Evolutionary conservation across 768 basidiomycete genomes (phyloP).

Genomic region (Sarcodon sp.): DNA sequence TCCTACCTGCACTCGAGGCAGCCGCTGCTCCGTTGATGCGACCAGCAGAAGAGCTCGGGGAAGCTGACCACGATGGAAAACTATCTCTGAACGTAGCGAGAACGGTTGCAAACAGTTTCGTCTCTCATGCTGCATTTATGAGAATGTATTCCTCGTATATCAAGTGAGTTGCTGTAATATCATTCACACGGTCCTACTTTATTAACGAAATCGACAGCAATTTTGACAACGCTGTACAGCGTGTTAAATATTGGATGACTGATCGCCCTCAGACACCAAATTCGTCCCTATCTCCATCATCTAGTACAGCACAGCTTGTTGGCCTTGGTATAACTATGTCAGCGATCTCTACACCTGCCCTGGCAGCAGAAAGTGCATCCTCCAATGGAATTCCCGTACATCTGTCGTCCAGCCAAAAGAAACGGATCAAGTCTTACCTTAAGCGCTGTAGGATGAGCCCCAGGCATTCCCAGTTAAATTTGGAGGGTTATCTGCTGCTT

Average conservation of each 20-base stretch:
- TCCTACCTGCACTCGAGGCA: constrained; percentile 79
- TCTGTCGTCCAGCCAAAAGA: constrained; percentile 71
- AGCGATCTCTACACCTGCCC: constrained; percentile 30
- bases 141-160: constrained; percentile 98
- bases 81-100: constrained; percentile 65
- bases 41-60: constrained; percentile 26
- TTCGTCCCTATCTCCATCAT: constrained; percentile 40
- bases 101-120: constrained; percentile 78
- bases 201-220: constrained; percentile 38
- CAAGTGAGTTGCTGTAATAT: constrained; percentile 47
- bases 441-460: constrained; percentile 87
- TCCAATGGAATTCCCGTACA: constrained; percentile 32
- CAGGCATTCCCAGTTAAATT: constrained; percentile 83
- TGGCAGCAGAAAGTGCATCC: constrained; percentile 23
- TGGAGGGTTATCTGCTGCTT: constrained; percentile 88
- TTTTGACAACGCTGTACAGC: constrained; percentile 85
- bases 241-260: constrained; percentile 77
- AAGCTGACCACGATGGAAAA: constrained; percentile 58
- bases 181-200: not conserved
- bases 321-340: constrained; percentile 48
- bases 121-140: constrained; percentile 95
- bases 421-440: constrained; percentile 78
- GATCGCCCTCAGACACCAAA: constrained; percentile 34
- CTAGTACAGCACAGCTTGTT: constrained; percentile 49
- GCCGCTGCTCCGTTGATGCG: constrained; percentile 62